Conservation (phyloP, 2,329 filamentous ascomycete genomes). For the Leptographium flavum region DNA sequence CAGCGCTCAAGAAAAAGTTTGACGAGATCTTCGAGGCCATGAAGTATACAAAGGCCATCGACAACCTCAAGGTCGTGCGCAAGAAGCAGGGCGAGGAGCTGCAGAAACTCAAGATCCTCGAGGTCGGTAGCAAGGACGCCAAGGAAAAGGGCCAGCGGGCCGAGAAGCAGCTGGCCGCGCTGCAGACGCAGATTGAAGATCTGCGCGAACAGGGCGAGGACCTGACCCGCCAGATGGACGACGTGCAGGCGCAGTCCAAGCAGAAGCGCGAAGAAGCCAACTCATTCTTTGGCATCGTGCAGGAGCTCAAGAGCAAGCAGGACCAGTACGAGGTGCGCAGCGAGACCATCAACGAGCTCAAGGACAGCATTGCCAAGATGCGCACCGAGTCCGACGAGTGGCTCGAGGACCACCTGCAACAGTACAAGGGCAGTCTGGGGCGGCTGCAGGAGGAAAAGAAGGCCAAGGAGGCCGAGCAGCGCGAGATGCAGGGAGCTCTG, state of each 20-base stretch:
- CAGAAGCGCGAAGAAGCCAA: constrained; percentile 61
- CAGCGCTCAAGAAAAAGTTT: constrained; percentile 78
- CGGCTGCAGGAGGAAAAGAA: constrained; percentile 51
- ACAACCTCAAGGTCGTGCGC: constrained; percentile 75
- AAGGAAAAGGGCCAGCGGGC: constrained; percentile 71
- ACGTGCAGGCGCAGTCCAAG: constrained; percentile 29
- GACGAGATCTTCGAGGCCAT: constrained; percentile 96
- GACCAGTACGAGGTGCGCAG: constrained; percentile 59
- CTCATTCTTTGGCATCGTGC: constrained; percentile 59
- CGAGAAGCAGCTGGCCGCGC: constrained; percentile 47
- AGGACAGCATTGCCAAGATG: constrained; percentile 60
- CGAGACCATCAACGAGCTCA: constrained; percentile 55
- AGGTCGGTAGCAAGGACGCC: constrained; percentile 45
- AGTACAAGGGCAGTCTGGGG: constrained; percentile 64
- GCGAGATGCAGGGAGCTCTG: constrained; percentile 42
- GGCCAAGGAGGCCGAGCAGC: constrained; percentile 48
- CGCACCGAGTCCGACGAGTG: constrained; percentile 58
- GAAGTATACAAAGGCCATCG: constrained; percentile 95
- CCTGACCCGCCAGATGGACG: constrained; percentile 45
- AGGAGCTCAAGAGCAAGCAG: constrained; percentile 60
- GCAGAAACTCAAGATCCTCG: constrained; percentile 55
- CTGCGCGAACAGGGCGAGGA: constrained; percentile 43
- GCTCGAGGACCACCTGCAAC: constrained; percentile 54
- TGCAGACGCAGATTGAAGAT: constrained; percentile 52
- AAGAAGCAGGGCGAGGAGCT: constrained; percentile 74